Evolutionary conservation across 768 basidiomycete species (phyloP), one percentile per base, ranked within the genome.

Genomic region (Kwoniella shandongensis): DNA sequence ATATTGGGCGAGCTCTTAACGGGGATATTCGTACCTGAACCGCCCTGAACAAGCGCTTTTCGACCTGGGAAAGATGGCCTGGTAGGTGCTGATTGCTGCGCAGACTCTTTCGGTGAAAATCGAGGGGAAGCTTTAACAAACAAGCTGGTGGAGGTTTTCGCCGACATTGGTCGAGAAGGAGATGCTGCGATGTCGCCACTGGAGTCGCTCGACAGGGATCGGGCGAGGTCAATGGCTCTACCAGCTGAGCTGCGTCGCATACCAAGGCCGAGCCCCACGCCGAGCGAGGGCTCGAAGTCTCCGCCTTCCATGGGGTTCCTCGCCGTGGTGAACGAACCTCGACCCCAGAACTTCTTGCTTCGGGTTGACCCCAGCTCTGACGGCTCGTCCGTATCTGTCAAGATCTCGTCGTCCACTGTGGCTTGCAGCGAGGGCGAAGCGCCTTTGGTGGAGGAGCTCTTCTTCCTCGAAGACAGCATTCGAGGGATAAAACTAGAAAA

Each of bases 401-500:
- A 36, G 4, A 45, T 39, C 20, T 61, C 62, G n/a, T 58, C 61
- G 35, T 61, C 56, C 11, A 51, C 51, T 5, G 30, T n/a, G 1
- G 12, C 22, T 1, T 26, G 50, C 18, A 39, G 11, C 8, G 30
- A 45, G 8, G 44, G 47, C 32, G 20, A 32, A n/a, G 46, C 27
- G 47, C 39, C 39, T 22, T 44, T n/a, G 18, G n/a, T 35, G 2
- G 49, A 39, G 12, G 29, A 12, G 15, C 15, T 45, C n/a, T 58
- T 55, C 53, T 66, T 67, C 51, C 44, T 62, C 10, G 57, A 59
- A 4, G 63, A 67, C 26, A 68, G 30, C n/a, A 71, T 38, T 6
- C 67, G 56, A 15, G 69, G 67, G 13, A 69, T 36, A 44, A 72
- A 57, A 17, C 26, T 54, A 1, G 64, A 44, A 5, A 72, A 45